Evolutionary conservation across 1,284 basidiomycete genomes (phyloP), one percentile per base, ranked within the genome.

Genomic region (Ustilago curta): DNA sequence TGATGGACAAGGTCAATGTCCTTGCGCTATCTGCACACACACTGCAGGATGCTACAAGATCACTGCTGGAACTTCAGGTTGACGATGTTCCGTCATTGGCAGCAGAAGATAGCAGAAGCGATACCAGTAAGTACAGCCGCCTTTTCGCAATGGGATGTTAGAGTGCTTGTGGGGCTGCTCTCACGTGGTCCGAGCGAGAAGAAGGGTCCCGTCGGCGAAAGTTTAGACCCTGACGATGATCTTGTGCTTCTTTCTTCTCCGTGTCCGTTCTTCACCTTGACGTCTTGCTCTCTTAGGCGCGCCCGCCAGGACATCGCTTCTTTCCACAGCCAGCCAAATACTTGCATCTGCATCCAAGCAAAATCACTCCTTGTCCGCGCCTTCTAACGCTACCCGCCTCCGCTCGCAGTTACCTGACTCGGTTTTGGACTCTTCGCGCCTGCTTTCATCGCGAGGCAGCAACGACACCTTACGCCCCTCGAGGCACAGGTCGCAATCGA

Each of bases 361-460:
- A 37, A 14, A 37, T 16, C 35, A 18, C 18, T 37, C 32, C 25
- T 9, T 55, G 3, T 7, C 40, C 27, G 35, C 29, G 4, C 14
- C 31, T n/a, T 23, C 9, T 42, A 11, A 32, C 1, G 53, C 37
- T 18, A 8, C 48, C 3, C 48, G 40, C 1, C 43, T 49, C 3
- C 48, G 45, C n/a, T 11, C 27, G 21, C 56, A 43, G 19, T 31
- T 72, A 14, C 64, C 70, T 14, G 52, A 55, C 9, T 63, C 60
- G 16, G 16, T 72, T 11, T 43, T 63, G 31, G 56, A 63, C 21
- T 63, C 70, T 7, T 71, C 69, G 4, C 58, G 35, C 12, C 48
- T 66, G 19, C 59, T 72, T 40, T 67, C 63, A 16, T 48, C 56
- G n/a, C 31, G 55, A 49, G 52, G 35, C 42, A 67, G 60, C 35